Percentiles rank a stretch among this genome's conserved stretches.
phyloP scores from a whole-genome alignment of 179 eudicot genomes.

The Beta lomatogona region DNA sequence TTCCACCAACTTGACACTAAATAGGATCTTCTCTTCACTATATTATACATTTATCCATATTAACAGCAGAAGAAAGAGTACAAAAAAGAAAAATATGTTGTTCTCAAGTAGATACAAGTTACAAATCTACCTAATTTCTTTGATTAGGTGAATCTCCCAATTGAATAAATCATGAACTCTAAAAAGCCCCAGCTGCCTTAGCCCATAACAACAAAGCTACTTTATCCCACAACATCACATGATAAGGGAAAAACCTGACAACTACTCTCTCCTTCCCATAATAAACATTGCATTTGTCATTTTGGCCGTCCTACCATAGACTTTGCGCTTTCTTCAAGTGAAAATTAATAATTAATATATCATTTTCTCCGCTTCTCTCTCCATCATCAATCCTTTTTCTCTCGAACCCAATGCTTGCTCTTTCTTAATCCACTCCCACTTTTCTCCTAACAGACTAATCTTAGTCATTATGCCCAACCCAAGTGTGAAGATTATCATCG shows the following conservation, averaged over 20 bases:
- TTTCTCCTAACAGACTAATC: not conserved
- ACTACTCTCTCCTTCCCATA: not conserved
- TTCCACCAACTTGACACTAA: not conserved
- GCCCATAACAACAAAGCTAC: not conserved
- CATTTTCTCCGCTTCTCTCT: not conserved
- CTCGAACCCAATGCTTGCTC: not conserved
- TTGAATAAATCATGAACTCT: too few relatives aligned
- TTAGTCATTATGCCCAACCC: not conserved
- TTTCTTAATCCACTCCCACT: not conserved
- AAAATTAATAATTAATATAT: not conserved
- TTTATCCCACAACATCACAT: not conserved
- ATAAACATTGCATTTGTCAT: not conserved
- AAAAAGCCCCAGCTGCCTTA: too few relatives aligned
- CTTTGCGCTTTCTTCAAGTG: not conserved
- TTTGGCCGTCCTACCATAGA: not conserved
- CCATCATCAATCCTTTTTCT: not conserved
- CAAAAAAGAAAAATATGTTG: too few relatives aligned
- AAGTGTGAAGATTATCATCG: not conserved
- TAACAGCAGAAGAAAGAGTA: too few relatives aligned
- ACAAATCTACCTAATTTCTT: too few relatives aligned
- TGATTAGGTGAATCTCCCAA: too few relatives aligned
- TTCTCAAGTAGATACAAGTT: too few relatives aligned
- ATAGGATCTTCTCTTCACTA: not conserved
- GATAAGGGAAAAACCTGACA: not conserved
- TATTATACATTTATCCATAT: too few relatives aligned